Base-by-base conservation (phyloP, 2,329 filamentous ascomycete species). In the Teratosphaeria destructans region DNA sequence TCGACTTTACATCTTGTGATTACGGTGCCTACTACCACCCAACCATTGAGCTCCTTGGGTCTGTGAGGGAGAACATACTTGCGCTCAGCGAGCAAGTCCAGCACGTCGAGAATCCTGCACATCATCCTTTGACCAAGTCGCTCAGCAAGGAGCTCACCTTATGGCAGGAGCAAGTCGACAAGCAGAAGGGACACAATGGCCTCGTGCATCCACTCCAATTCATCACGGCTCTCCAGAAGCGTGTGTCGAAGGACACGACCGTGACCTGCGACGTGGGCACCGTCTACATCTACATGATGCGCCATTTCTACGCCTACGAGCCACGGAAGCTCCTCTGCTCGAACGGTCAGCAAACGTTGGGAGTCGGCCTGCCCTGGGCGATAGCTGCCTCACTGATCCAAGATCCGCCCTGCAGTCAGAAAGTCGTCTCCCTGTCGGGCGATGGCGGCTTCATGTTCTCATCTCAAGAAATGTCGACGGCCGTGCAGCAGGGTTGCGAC, bases 391-490 rank as follows among this genome's bases (percentile, higher is more conserved):
- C 75, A 0, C 68, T 80, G 0, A 68, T 71, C 0, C 77, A 79
- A 63, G 65, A 71, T 3, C 75, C 75, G 3, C 76, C 76, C 0
- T 77, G 75, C 65, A 72, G 72, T 1, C 61, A 72, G 14, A 80
- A 79, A 59, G 77, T 80, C 29, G 67, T 80, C 43, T 75, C 71
- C 47, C 60, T 80, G 53, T 74, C 71, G 59, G 78, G 78, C 49
- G 78, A 80, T 64, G 78, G 78, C 19, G 78, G 77, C 23, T 80
- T 80, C 69, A 77, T 79, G 71, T 80, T 79, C 71, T 77, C 75
- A 23, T 72, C 72, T 0, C 76, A 78, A 61, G 78, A 80, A 61
- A 68, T 79, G 3, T 72, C 68, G 0, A 80, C 78, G 0, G 77
- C 78, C 4, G 76, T 79, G 16, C 72, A 74, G 62, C 76, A 79